phyloP scores from a whole-genome alignment of 148 eudicot species.

The Diospyros lotus region DNA sequence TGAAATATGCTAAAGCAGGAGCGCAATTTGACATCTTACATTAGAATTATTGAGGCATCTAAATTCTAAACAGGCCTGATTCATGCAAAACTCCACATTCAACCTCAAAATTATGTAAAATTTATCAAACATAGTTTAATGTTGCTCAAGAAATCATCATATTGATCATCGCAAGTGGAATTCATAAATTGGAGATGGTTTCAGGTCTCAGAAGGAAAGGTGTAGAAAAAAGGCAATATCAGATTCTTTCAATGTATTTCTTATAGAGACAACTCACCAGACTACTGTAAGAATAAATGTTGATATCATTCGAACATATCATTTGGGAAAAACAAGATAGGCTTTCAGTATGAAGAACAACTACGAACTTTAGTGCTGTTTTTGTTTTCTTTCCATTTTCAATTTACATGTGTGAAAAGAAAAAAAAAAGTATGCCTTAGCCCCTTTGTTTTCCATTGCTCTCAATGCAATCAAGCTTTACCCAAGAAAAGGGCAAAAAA shows the following conservation, averaged over 20 bases:
- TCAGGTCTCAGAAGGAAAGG: neutral
- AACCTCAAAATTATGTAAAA: neutral
- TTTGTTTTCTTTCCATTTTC: neutral
- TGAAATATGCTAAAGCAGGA: neutral
- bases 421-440: neutral
- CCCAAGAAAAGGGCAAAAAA: too few species aligned
- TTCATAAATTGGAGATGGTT: neutral
- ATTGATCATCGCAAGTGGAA: neutral
- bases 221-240: neutral
- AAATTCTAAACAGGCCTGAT: neutral
- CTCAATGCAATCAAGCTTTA: neutral
- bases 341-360: neutral
- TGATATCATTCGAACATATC: neutral
- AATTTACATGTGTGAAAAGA: neutral
- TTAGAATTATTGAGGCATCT: neutral
- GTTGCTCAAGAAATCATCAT: neutral
- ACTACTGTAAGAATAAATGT: neutral
- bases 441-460: neutral
- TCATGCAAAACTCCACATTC: neutral
- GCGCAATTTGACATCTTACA: neutral
- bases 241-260: neutral
- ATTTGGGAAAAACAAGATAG: neutral
- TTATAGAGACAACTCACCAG: neutral
- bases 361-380: neutral
- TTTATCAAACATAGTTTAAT: neutral